Evolutionary conservation across 2,329 filamentous ascomycete species (phyloP).

Genomic region (Aspergillus japonicus): DNA sequence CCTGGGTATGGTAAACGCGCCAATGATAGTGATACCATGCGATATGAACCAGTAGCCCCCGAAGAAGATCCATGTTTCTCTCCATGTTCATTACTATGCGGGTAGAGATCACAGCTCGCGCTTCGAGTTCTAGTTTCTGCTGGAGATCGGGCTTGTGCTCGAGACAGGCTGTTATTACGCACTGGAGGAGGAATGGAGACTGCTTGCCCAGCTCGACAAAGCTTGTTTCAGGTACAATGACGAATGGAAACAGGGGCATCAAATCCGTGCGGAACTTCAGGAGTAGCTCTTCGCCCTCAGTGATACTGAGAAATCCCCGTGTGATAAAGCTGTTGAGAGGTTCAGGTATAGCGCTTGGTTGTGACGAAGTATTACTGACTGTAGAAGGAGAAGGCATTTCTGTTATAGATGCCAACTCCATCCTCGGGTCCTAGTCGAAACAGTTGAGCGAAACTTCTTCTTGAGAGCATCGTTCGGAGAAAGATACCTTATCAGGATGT

Average conservation of each 20-base stretch:
- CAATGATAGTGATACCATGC: constrained; percentile 15
- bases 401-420: too few relatives aligned
- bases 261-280: constrained; percentile 3
- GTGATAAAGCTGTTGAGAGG: too few relatives aligned
- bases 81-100: constrained; percentile 6
- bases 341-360: too few relatives aligned
- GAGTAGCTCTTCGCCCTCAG: background rate
- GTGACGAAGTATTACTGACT: too few relatives aligned
- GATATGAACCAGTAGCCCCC: constrained; percentile 11
- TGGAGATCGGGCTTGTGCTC: background rate
- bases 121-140: background rate
- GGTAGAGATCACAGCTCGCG: background rate
- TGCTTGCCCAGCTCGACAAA: background rate
- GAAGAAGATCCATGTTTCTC: constrained; percentile 10
- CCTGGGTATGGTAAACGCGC: constrained; percentile 7
- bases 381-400: too few relatives aligned
- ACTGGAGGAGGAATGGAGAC: constrained; percentile 3
- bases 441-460: too few relatives aligned
- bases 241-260: constrained; percentile 13
- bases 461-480: too few relatives aligned
- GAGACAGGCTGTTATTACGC: background rate
- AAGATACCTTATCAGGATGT: too few relatives aligned
- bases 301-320: too few relatives aligned
- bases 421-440: too few relatives aligned
- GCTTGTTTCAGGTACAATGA: background rate